Evolutionary conservation across 306 rosid genomes (phyloP).

Genomic region (Acacia crassicarpa): DNA sequence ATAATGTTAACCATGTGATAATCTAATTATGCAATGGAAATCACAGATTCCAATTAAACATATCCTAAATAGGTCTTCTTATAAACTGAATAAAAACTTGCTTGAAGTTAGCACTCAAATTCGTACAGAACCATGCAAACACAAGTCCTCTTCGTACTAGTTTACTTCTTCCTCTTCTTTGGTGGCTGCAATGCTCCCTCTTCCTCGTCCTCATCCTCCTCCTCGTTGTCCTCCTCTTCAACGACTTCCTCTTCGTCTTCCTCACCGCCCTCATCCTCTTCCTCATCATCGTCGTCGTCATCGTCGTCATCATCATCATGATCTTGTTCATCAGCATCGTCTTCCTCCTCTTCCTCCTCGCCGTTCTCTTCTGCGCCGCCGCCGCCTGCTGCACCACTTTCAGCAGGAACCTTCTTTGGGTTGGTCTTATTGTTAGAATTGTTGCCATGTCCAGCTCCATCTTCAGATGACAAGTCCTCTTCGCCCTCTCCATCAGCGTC

Average conservation of each 20-base stretch:
- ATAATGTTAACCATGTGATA: constrained; percentile 35
- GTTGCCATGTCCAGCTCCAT: constrained; percentile 58
- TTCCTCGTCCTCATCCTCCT: constrained; percentile 67
- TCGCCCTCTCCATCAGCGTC: constrained; percentile 62
- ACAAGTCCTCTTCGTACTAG: constrained; percentile 35
- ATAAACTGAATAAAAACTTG: constrained; percentile 40
- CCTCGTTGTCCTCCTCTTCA: constrained; percentile 49
- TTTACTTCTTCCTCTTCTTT: constrained; percentile 91
- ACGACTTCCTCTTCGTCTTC: constrained; percentile 61
- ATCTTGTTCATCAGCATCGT: constrained; percentile 46
- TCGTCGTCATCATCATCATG: constrained; percentile 47
- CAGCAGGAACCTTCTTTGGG: constrained; percentile 72
- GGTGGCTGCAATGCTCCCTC: constrained; percentile 97
- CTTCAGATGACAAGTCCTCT: constrained; percentile 85
- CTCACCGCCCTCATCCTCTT: constrained; percentile 42
- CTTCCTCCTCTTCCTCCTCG: constrained; percentile 62
- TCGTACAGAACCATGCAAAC: constrained; percentile 39
- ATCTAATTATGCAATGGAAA: constrained; percentile 58
- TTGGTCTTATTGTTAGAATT: constrained; percentile 67
- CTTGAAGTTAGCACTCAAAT: constrained; percentile 46
- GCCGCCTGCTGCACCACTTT: constrained; percentile 43
- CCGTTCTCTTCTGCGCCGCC: constrained; percentile 59
- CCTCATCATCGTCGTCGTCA: background rate
- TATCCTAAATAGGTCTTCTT: constrained; percentile 58
- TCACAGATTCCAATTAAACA: constrained; percentile 45